Evolutionary conservation across 352 stramenopile species (phyloP).

Genomic region (Pythium monospermum): DNA sequence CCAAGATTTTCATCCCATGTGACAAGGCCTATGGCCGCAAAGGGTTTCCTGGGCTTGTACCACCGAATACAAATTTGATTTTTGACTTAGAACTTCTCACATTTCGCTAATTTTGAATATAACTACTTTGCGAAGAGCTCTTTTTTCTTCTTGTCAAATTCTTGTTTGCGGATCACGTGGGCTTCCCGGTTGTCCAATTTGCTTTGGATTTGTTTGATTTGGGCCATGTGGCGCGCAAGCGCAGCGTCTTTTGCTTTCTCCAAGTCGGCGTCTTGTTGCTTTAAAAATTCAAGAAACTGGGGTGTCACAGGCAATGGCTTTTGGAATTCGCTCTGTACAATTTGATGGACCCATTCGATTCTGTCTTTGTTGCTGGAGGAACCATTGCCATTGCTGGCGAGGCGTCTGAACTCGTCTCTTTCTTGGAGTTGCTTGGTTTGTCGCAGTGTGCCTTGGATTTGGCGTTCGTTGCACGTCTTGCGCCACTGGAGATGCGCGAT

Average conservation of each 20-base stretch:
- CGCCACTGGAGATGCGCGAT: constrained; percentile 68
- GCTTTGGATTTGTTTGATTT: constrained; percentile 45
- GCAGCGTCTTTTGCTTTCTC: constrained; percentile 26
- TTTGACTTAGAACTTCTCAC: constrained; percentile 92
- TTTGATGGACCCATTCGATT: constrained; percentile 39
- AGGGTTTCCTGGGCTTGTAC: constrained; percentile 83
- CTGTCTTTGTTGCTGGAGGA: constrained; percentile 28
- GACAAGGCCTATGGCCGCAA: constrained; percentile 84
- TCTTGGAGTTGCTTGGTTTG: constrained; percentile 59
- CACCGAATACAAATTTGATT: constrained; percentile 89
- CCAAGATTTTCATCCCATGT: constrained; percentile 83
- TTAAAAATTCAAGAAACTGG: constrained; percentile 28
- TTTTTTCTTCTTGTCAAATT: constrained; percentile 68
- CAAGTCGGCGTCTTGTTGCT: constrained; percentile 17
- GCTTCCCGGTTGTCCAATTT: constrained; percentile 48
- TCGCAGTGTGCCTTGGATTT: constrained; percentile 59
- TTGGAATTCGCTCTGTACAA: constrained; percentile 52
- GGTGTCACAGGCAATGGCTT: constrained; percentile 48
- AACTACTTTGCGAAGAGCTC: constrained; percentile 26
- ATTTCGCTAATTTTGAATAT: constrained; percentile 39
- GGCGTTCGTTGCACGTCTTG: constrained; percentile 62
- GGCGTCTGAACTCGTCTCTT: constrained; percentile 52
- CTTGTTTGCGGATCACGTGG: constrained; percentile 35
- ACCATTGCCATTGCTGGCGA: constrained; percentile 28
- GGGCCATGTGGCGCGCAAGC: constrained; percentile 34